Base-by-base conservation (phyloP, 345 rosid genomes). In the Lumnitzera racemosa region DNA sequence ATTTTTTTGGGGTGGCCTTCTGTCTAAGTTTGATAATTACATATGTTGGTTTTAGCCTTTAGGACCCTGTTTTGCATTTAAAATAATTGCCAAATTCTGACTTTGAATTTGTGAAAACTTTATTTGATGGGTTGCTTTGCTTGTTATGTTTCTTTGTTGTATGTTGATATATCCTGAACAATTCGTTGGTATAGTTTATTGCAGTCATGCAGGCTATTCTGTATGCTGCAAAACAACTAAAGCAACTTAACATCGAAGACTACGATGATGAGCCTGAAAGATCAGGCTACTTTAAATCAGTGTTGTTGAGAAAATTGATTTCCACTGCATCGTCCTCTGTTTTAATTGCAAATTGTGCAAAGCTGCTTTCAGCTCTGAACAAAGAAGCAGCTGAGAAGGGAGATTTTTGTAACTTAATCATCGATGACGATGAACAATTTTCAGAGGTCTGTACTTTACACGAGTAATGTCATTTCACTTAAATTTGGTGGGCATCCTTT, bases 321-420 rank as follows among this genome's bases (percentile, higher is more conserved):
- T 79, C 70, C 57, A 76, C 83, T 67, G 94, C 81, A 56, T 82
- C 96, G 58, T 87, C 96, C 36, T 67, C 89, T 50, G 68, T 57
- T 76, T 76, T 92, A 62, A 77, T 92, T 52, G 74, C 72, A 55
- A 79, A 55, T 57, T 86, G 91, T 46, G 87, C 86, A 16, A 89
- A 85, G 70, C 72, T 83, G 15, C 80, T 89, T 62, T 83, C 96
- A 54, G 59, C 72, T 43, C 65, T 92, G 57, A 85, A 83, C 64
- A 85, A 85, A 78, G 89, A 92, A 74, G 96, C 88, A 12, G 96
- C 94, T 68, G 85, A 74, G 60, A 64, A 65, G 71, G 94, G 96
- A 67, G 88, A 92, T 67, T 69, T 87, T 23, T 66, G 70, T 24
- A 80, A 85, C 72, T 74, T 85, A 68, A 57, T 92, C 56, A 74